phyloP scores from a whole-genome alignment of 345 rosid genomes.

The Populus deltoides region DNA sequence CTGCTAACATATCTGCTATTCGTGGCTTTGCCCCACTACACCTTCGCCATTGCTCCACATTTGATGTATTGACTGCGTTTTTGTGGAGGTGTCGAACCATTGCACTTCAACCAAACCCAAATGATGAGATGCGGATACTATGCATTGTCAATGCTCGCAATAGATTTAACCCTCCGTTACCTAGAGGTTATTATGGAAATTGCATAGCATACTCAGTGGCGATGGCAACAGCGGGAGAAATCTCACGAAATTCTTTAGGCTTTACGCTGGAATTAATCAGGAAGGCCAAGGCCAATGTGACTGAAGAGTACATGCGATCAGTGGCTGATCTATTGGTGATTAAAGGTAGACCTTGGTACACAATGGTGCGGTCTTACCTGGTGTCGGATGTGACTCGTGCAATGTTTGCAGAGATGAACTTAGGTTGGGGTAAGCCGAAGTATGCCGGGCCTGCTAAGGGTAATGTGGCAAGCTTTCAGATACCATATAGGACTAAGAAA shows the following conservation, averaged over 20 bases:
- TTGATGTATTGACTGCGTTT: conserved; percentile 24
- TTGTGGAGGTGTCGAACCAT: conserved; percentile 28
- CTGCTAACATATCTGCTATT: background rate
- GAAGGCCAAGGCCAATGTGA: conserved; percentile 18
- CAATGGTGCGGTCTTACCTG: conserved; percentile 12
- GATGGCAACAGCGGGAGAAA: conserved; percentile 22
- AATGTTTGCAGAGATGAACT: conserved; percentile 13
- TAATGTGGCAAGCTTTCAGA: conserved; percentile 2
- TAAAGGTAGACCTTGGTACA: conserved; percentile 10
- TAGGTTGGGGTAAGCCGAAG: conserved; percentile 22
- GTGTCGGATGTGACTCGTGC: conserved; percentile 9
- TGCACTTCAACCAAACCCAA: conserved; percentile 15
- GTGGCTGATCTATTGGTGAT: conserved; percentile 19
- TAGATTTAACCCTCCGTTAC: background rate
- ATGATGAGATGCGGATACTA: conserved; percentile 14
- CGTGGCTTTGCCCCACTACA: conserved; percentile 9
- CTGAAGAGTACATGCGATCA: conserved; percentile 25
- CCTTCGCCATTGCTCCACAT: conserved; percentile 12
- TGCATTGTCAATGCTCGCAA: conserved; percentile 4
- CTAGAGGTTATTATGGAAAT: conserved; percentile 43
- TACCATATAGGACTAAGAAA: background rate
- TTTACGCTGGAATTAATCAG: conserved; percentile 19
- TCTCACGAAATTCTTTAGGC: conserved; percentile 8
- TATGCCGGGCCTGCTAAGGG: conserved; percentile 16
- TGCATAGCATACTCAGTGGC: conserved; percentile 32